Evolutionary conservation across 768 basidiomycete genomes (phyloP), one percentile per base, ranked within the genome.

Genomic region (Lyophyllum shimeji): DNA sequence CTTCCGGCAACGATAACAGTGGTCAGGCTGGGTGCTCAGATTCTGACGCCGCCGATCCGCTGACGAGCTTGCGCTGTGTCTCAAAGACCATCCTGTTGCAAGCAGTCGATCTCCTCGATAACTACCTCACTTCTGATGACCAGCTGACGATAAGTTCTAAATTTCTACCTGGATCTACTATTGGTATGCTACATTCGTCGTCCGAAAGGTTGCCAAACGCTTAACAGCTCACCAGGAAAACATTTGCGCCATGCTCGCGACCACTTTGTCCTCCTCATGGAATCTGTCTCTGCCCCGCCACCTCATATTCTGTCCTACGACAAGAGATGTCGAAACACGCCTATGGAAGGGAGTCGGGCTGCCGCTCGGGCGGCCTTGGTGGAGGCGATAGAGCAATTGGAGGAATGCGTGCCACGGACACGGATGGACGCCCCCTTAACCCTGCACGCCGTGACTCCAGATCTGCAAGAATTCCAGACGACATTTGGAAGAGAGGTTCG

Each of bases 181-280:
- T 94, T 55, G 91, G 91, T 90, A 68, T 54, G 68, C 63, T 52
- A 69, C 55, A 68, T 62, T 52, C 5, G 33, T 52, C 53, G 33
- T 45, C 44, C 39, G 29, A 39, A 51, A n/a, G 24, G 42, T 7
- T 18, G 7, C 47, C 55, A 17, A 56, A 52, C 27, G 51, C 29
- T 50, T 21, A 39, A 50, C 49, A 52, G 48, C 43, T 31, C 44
- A 23, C 18, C 59, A 93, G 91, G 91, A 47, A 94, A 94, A 72
- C 92, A 94, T 67, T 67, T 94, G 42, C 84, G 92, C 37, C 92
- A 94, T 76, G 90, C 89, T 21, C 79, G 87, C 53, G 92, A 93
- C 64, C 93, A 94, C 65, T 94, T 90, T 65, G 74, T 78, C 50
- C 79, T 93, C 24, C 77, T 93, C 5, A 64, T 84, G 42, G 82